Evolutionary conservation across 2,329 filamentous ascomycete species (phyloP).

Genomic region (Torrubiella hemipterigena): DNA sequence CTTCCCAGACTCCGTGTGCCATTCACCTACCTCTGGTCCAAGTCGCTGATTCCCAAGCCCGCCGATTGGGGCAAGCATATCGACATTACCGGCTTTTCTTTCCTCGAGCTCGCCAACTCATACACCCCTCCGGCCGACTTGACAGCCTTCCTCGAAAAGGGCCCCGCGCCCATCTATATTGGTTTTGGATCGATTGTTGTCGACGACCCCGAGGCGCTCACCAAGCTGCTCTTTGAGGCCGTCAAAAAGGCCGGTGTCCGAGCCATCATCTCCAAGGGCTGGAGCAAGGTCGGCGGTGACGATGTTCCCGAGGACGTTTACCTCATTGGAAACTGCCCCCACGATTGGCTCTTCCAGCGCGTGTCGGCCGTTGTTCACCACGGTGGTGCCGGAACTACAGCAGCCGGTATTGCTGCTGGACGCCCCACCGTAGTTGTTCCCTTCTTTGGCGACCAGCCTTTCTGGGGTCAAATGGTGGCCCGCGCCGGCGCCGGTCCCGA

Average conservation of each 20-base stretch:
- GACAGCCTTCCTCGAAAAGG: constrained; percentile 38
- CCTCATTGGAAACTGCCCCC: constrained; percentile 52
- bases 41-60: constrained; percentile 53
- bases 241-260: constrained; percentile 43
- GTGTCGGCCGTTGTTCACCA: constrained; percentile 51
- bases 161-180: constrained; percentile 33
- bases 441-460: constrained; percentile 55
- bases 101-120: constrained; percentile 36
- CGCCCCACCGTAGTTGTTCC: constrained; percentile 53
- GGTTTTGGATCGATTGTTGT: constrained; percentile 7
- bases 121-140: constrained; percentile 45
- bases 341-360: constrained; percentile 53
- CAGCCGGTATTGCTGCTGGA: constrained; percentile 47
- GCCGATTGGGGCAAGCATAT: constrained; percentile 49
- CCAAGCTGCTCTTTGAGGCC: constrained; percentile 46
- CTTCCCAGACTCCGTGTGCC: constrained; percentile 49
- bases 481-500: constrained; percentile 47
- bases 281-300: constrained; percentile 46
- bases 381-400: constrained; percentile 54
- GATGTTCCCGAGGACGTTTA: constrained; percentile 37
- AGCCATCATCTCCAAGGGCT: constrained; percentile 51
- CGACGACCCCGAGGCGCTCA: constrained; percentile 41
- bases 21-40: constrained; percentile 62
- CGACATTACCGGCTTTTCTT: constrained; percentile 48
- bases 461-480: constrained; percentile 54